Percentiles rank a stretch among this genome's conserved stretches.
These are phyloP conservation scores for Chlamydomonas sp. DNA, from an alignment of 139 green algal species.

Conservation along the genomic window DNA sequence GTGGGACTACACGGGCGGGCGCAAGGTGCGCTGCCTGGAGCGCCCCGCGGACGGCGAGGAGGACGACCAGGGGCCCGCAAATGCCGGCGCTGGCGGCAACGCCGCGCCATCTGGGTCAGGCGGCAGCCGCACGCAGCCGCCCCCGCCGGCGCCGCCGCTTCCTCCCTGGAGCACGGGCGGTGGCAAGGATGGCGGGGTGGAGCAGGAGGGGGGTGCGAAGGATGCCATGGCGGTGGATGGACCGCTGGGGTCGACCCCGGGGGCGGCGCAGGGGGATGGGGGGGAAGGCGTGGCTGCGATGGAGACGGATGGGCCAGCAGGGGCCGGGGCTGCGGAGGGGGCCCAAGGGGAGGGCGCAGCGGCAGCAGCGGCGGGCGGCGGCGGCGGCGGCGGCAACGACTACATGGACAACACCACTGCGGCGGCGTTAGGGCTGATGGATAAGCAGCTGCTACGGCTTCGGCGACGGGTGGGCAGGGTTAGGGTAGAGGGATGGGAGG, in stretches of 20 bases:
- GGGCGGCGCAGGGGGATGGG: too few relatives aligned
- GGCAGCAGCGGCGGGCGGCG: not conserved
- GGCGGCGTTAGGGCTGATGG: constrained; percentile 22
- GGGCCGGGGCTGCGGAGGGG: too few relatives aligned
- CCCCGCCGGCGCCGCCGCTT: too few relatives aligned
- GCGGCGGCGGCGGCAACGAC: not conserved
- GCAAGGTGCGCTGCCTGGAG: not conserved
- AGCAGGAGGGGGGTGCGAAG: not conserved
- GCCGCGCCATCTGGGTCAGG: not conserved
- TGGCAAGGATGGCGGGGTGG: not conserved
- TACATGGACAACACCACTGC: constrained; percentile 3
- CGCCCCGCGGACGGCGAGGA: not conserved
- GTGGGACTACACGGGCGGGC: constrained; percentile 52
- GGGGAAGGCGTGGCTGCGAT: too few relatives aligned
- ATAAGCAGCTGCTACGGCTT: constrained; percentile 52
- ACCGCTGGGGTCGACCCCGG: not conserved
- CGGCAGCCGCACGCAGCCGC: not conserved
- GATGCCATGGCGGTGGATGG: not conserved
- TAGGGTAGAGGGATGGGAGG: not conserved
- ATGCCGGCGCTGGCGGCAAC: not conserved
- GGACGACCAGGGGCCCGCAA: not conserved
- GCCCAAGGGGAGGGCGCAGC: not conserved
- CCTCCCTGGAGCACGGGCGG: not conserved
- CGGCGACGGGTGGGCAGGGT: constrained; percentile 43
- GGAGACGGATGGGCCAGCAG: too few relatives aligned